Conservation (phyloP, 805 yeast genomes). For the Starmerella riodocensis region DNA sequence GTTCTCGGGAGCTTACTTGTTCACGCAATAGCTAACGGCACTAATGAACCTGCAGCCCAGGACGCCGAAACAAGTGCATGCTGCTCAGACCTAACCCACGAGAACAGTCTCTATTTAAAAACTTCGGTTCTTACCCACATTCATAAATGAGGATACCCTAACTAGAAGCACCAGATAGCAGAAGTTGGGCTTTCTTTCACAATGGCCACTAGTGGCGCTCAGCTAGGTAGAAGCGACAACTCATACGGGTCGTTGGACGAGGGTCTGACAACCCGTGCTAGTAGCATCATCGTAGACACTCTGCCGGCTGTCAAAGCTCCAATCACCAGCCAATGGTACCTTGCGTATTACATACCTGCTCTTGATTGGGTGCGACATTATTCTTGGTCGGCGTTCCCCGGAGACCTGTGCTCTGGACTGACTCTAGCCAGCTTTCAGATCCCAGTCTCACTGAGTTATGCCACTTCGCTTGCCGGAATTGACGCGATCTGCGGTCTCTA, state of each 20-base stretch:
- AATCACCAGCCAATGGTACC: constrained; percentile 22
- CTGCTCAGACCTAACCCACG: too few relatives aligned
- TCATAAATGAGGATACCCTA: too few relatives aligned
- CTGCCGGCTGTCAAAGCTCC: background rate
- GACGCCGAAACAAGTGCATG: too few relatives aligned
- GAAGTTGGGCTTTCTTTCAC: too few relatives aligned
- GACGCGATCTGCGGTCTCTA: constrained; percentile 71
- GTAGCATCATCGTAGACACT: constrained; percentile 1
- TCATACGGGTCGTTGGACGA: background rate
- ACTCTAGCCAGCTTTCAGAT: constrained; percentile 84
- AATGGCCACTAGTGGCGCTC: too few relatives aligned
- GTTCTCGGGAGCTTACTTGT: too few relatives aligned
- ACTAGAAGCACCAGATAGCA: too few relatives aligned
- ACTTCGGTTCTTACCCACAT: too few relatives aligned
- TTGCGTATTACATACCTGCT: constrained; percentile 43
- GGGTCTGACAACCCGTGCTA: background rate
- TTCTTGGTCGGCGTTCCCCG: constrained; percentile 28
- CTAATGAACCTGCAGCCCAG: too few relatives aligned
- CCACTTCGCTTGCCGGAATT: constrained; percentile 70
- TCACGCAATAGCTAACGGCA: too few relatives aligned
- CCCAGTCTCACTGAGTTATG: constrained; percentile 74
- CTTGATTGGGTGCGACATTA: constrained; percentile 43
- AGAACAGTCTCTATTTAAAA: too few relatives aligned
- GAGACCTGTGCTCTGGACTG: constrained; percentile 72
- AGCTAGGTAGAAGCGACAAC: too few relatives aligned